phyloP scores from a whole-genome alignment of 208 protist genomes.

The Polymyxa betae region DNA sequence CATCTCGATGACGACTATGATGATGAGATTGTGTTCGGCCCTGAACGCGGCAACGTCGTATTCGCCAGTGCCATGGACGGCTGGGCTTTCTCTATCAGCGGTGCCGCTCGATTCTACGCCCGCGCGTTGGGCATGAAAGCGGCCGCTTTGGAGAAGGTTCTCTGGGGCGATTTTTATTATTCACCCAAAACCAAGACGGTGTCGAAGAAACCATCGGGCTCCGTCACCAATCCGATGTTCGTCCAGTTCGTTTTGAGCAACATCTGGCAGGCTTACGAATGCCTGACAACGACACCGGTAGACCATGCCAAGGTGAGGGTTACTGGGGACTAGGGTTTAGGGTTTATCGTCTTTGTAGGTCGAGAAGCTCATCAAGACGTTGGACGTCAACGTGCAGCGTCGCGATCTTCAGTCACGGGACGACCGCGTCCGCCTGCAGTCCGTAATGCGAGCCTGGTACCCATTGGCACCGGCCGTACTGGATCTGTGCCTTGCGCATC shows the following conservation, averaged over 20 bases:
- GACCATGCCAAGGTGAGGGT: not conserved
- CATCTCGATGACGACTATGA: constrained; percentile 65
- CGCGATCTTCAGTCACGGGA: not conserved
- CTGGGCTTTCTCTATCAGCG: constrained; percentile 75
- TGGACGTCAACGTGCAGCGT: not conserved
- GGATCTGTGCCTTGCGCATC: not conserved
- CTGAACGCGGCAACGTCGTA: constrained; percentile 92
- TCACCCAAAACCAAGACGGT: constrained; percentile 89
- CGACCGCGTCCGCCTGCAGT: constrained; percentile 1
- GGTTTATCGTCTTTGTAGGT: not conserved
- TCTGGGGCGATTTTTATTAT: constrained; percentile 96
- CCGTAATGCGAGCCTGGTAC: constrained; percentile 35
- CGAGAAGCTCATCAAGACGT: not conserved
- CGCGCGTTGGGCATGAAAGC: constrained; percentile 47
- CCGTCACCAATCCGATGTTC: constrained; percentile 22
- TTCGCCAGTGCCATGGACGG: constrained; percentile 93
- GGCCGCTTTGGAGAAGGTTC: constrained; percentile 75
- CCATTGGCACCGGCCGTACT: not conserved
- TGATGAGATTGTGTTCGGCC: constrained; percentile 89
- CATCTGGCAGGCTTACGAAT: constrained; percentile 56
- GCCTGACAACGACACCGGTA: not conserved
- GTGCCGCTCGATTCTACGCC: constrained; percentile 45
- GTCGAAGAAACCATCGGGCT: constrained; percentile 54
- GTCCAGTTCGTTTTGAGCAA: constrained; percentile 30
- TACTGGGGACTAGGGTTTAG: not conserved